phyloP scores from a whole-genome alignment of 106 monocot genomes.

The Acanthochlamys bracteata region DNA sequence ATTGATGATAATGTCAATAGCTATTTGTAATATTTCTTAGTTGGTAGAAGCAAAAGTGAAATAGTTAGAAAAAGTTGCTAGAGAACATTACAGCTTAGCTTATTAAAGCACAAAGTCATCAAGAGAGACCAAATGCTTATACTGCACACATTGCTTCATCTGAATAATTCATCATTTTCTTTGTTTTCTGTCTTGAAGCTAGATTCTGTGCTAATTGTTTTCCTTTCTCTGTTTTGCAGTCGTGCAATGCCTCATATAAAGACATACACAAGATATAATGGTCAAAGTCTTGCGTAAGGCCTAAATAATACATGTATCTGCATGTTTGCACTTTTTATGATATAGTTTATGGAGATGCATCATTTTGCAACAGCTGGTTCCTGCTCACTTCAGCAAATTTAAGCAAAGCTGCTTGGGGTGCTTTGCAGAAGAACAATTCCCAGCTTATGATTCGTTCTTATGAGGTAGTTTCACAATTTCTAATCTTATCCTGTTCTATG shows the following conservation, averaged over 20 bases:
- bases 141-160: no score
- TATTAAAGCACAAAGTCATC: no score
- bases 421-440: constrained; percentile 87
- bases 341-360: not conserved
- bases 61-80: no score
- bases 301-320: not conserved
- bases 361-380: constrained; percentile 63
- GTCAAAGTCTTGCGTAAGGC: constrained; percentile 89
- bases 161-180: no score
- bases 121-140: no score
- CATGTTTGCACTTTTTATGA: constrained; percentile 5
- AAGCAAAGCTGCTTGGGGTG: constrained; percentile 99
- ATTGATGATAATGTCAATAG: no score
- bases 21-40: no score
- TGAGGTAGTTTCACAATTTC: constrained; percentile 36
- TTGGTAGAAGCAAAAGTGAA: no score
- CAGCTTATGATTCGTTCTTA: constrained; percentile 96
- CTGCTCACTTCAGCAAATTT: constrained; percentile 91
- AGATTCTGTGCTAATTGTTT: not conserved
- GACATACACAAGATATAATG: constrained; percentile 78
- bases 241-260: constrained; percentile 98
- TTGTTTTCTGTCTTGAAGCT: no score
- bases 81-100: no score
- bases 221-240: constrained; percentile 32
- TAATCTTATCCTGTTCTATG: no score